Percentiles rank a stretch among this genome's conserved stretches.
These are phyloP conservation scores for Trametes coccinea DNA, from an alignment of 768 basidiomycete genomes.

Conservation along the genomic window DNA sequence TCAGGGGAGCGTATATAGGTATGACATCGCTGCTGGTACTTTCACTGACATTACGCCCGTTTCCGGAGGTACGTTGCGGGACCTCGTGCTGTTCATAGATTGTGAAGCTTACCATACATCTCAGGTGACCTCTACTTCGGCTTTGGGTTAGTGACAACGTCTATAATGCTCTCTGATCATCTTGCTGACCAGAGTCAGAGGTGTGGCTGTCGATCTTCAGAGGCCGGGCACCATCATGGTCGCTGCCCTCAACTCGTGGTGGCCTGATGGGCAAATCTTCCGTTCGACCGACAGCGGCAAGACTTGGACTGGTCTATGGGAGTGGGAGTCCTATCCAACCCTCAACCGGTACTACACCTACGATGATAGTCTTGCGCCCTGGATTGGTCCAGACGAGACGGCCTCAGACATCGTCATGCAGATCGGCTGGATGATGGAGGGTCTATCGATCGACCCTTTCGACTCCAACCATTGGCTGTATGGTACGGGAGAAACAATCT, in stretches of 20 bases:
- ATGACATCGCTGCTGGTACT: conserved; percentile 51
- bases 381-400: conserved; percentile 53
- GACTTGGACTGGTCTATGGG: conserved; percentile 62
- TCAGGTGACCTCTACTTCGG: conserved; percentile 55
- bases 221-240: conserved; percentile 68
- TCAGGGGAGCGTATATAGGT: conserved; percentile 36
- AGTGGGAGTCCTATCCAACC: conserved; percentile 48
- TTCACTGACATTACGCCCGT: conserved; percentile 68
- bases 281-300: conserved; percentile 58
- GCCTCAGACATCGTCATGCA: conserved; percentile 48
- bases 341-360: conserved; percentile 53
- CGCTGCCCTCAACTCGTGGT: conserved; percentile 49
- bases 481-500: conserved; percentile 67
- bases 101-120: not conserved
- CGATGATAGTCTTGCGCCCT: conserved; percentile 56
- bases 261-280: conserved; percentile 67
- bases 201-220: conserved; percentile 59
- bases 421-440: conserved; percentile 76
- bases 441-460: conserved; percentile 63
- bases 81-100: not conserved
- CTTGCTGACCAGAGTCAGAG: conserved; percentile 26
- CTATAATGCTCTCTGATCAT: not conserved
- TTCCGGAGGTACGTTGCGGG: conserved; percentile 37
- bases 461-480: conserved; percentile 71
- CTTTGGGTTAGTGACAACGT: conserved; percentile 41